These are phyloP conservation scores for Wickerhamomyces kurtzmanii DNA, from an alignment of 805 yeast species.

Conservation along the genomic window DNA sequence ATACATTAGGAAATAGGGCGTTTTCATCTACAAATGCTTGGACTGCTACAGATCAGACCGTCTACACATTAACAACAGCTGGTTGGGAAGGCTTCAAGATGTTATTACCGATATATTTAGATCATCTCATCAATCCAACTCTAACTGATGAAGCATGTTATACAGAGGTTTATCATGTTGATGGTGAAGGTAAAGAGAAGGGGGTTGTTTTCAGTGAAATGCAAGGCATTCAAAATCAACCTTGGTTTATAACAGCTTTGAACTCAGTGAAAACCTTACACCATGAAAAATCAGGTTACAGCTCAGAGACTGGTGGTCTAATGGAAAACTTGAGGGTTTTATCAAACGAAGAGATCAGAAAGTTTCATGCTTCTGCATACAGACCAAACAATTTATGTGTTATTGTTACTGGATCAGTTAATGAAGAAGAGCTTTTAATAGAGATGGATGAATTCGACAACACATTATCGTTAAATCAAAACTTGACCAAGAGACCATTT, in stretches of 20 bases:
- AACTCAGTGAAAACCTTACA: conserved; percentile 51
- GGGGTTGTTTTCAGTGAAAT: conserved; percentile 97
- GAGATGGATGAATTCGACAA: conserved; percentile 55
- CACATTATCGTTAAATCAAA: conserved; percentile 25
- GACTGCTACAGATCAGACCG: conserved; percentile 95
- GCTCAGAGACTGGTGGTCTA: conserved; percentile 91
- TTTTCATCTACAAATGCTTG: conserved; percentile 91
- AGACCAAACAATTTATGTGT: conserved; percentile 79
- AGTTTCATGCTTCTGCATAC: conserved; percentile 65
- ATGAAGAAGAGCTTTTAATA: conserved; percentile 58
- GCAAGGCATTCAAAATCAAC: conserved; percentile 84
- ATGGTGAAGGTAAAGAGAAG: conserved; percentile 82
- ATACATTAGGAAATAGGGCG: conserved; percentile 74
- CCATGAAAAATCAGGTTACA: conserved; percentile 61
- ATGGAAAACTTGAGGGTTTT: conserved; percentile 66
- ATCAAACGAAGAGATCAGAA: conserved; percentile 62
- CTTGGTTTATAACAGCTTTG: conserved; percentile 56
- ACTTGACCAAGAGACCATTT: conserved; percentile 58
- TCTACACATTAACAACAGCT: conserved; percentile 82
- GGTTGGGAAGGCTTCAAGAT: conserved; percentile 93
- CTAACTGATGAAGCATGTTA: conserved; percentile 82
- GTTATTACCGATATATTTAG: conserved; percentile 80
- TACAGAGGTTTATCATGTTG: conserved; percentile 93
- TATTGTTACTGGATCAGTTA: conserved; percentile 78
- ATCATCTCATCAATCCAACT: conserved; percentile 79